Conservation (phyloP, 225 moss, liverwort and hornwort genomes). For the Pseudoscleropodium purum region DNA sequence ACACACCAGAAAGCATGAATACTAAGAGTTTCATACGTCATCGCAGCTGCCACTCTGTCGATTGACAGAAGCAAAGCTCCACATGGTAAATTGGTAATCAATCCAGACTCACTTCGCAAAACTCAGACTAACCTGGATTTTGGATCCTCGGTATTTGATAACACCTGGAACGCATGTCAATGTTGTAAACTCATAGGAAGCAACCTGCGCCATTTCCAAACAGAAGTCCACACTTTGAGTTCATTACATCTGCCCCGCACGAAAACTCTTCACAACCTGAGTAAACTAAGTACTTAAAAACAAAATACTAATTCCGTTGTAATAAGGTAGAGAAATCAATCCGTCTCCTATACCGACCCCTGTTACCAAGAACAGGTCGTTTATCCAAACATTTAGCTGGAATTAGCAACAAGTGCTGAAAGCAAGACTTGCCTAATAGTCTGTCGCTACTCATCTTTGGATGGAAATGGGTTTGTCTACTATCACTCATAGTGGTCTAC, state of each 20-base stretch:
- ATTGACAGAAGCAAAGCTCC: not conserved
- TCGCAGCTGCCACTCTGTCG: not conserved
- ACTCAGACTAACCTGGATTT: conserved; percentile 49
- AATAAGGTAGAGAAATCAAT: not conserved
- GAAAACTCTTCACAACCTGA: not conserved
- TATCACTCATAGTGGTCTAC: not conserved
- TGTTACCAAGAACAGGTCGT: not conserved
- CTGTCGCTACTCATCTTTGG: not conserved
- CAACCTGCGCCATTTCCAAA: conserved; percentile 37
- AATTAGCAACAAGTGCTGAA: not conserved
- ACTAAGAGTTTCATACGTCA: not conserved
- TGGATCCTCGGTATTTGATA: conserved; percentile 72
- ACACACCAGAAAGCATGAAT: not conserved
- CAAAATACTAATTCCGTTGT: not conserved
- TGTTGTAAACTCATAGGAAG: conserved; percentile 93
- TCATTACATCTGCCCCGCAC: not conserved
- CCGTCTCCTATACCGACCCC: not conserved
- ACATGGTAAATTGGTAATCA: not conserved
- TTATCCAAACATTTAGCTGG: not conserved
- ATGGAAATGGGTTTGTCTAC: not conserved
- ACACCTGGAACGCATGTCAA: conserved; percentile 92
- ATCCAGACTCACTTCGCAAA: not conserved
- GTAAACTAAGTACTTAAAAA: not conserved
- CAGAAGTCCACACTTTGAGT: not conserved
- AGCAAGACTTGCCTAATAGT: not conserved